These are phyloP conservation scores for Aspergillus intermedius DNA, from an alignment of 2,329 filamentous ascomycete genomes.

Conservation along the genomic window DNA sequence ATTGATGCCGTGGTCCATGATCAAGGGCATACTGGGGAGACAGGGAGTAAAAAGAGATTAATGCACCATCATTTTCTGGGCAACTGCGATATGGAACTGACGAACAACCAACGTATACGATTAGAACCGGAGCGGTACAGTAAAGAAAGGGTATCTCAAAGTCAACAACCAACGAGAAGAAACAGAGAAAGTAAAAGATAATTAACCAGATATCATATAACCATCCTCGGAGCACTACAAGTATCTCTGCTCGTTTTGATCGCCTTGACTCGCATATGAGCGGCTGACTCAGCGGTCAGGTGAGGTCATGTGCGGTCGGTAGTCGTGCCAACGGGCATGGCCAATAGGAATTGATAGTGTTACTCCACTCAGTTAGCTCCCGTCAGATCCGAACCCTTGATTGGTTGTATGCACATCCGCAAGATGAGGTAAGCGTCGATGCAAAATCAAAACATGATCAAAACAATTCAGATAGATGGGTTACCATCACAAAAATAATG, in stretches of 20 bases:
- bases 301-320: constrained; percentile 12
- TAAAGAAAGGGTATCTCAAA: background rate
- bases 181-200: background rate
- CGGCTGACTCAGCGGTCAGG: constrained; percentile 12
- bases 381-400: constrained; percentile 8
- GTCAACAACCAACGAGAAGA: background rate
- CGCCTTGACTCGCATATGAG: background rate
- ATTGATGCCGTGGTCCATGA: constrained; percentile 54
- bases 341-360: constrained; percentile 5
- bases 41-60: background rate
- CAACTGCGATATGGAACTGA: background rate
- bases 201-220: background rate
- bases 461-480: background rate
- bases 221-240: too few species aligned
- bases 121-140: background rate
- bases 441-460: background rate
- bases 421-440: background rate
- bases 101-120: background rate
- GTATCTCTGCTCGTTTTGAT: background rate
- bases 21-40: constrained; percentile 41
- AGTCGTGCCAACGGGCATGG: constrained; percentile 13
- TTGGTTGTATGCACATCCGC: constrained; percentile 6
- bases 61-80: background rate
- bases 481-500: background rate
- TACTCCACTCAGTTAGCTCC: background rate